These are phyloP conservation scores for Salvia rosmarinus DNA, from an alignment of 257 asterid species.

Conservation along the genomic window DNA sequence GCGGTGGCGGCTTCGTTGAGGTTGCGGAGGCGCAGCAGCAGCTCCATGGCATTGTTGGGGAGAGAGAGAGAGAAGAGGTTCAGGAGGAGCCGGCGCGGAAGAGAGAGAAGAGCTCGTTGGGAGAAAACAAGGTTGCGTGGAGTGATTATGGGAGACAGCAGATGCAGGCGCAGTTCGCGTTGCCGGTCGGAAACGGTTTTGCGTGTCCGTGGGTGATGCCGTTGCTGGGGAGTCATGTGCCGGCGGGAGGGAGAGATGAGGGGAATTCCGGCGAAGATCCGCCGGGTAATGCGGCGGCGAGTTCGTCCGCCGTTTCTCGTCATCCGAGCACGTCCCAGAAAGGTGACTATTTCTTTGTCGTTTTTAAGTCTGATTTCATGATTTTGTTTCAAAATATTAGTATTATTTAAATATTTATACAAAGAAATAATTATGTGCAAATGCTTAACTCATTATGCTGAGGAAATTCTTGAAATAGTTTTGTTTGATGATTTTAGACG, in stretches of 20 bases:
- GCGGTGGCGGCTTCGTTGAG: neutral
- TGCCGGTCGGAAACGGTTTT: constrained; percentile 15
- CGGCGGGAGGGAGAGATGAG: constrained; percentile 4
- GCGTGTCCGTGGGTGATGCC: constrained; percentile 16
- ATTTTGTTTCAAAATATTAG: neutral
- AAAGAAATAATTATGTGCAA: neutral
- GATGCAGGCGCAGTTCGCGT: neutral
- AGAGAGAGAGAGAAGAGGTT: constrained; percentile 39
- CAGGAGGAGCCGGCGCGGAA: constrained; percentile 17
- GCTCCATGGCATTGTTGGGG: constrained; percentile 34
- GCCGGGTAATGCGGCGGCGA: constrained; percentile 3
- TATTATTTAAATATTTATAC: too few species aligned
- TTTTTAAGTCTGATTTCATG: neutral
- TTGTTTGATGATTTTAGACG: neutral
- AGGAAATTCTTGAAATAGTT: neutral
- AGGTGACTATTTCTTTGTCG: constrained; percentile 38
- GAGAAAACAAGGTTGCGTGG: constrained; percentile 8
- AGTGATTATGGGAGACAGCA: neutral
- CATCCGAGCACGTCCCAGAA: constrained; percentile 44
- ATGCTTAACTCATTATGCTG: neutral
- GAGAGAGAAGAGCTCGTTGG: constrained; percentile 15
- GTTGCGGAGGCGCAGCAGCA: constrained; percentile 40
- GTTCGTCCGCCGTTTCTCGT: constrained; percentile 31
- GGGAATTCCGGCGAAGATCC: neutral
- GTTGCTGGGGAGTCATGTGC: neutral